A percentile compares a stretch with the other conserved stretches of the same genome.
These are phyloP conservation scores for Paxillus involutus DNA, from an alignment of 768 basidiomycete species.

Conservation along the genomic window DNA sequence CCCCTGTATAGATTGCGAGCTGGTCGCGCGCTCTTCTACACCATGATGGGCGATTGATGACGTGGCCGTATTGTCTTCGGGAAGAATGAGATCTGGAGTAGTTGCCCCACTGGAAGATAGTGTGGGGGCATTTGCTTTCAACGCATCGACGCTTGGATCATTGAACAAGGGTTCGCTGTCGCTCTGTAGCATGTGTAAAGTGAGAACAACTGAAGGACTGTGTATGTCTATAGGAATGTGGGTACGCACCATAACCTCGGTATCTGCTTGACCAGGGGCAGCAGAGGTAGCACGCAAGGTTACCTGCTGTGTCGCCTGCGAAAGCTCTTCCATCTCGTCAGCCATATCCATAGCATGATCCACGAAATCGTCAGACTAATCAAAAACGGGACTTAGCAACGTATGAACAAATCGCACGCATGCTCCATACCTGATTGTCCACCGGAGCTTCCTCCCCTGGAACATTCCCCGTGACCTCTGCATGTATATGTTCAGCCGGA, in stretches of 20 bases:
- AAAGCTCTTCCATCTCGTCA: slow-evolving; percentile 10
- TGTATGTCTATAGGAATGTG: neutral
- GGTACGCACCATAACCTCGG: slow-evolving; percentile 6
- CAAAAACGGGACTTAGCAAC: neutral
- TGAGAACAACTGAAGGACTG: neutral
- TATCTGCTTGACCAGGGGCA: neutral
- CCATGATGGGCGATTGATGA: neutral
- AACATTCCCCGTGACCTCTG: neutral
- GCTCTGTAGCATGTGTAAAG: slow-evolving; percentile 1
- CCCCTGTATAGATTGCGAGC: neutral
- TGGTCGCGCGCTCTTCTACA: neutral
- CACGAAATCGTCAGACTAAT: neutral
- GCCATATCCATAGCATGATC: neutral
- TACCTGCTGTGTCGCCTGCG: neutral
- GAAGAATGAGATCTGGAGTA: slow-evolving; percentile 17
- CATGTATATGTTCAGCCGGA: neutral
- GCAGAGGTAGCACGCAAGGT: neutral
- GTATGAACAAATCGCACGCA: neutral
- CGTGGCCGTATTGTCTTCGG: slow-evolving; percentile 3
- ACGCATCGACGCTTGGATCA: neutral
- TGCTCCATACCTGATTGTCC: neutral
- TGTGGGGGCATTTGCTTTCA: neutral
- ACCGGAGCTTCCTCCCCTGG: too few species aligned
- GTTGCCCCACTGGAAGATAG: neutral
- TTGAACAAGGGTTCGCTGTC: neutral